These are phyloP conservation scores for Diplosphaera chodatii DNA, from an alignment of 139 green algal species.

Conservation along the genomic window DNA sequence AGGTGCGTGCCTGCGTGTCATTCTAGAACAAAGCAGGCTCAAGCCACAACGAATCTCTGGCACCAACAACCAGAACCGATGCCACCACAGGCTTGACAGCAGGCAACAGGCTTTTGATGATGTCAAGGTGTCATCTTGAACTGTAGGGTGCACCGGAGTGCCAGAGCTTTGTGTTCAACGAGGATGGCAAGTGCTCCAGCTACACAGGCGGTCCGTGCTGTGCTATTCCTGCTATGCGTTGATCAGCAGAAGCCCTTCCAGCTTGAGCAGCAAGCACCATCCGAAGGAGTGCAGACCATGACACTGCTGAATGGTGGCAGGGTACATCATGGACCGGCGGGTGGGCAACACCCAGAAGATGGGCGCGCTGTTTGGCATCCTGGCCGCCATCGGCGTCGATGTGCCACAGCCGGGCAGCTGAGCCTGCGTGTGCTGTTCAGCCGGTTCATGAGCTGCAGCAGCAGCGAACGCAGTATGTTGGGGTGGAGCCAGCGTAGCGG, in stretches of 20 bases:
- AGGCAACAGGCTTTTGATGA: neutral
- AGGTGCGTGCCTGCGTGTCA: neutral
- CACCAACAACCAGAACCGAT: too few species aligned
- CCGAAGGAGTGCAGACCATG: too few species aligned
- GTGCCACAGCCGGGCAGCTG: too few species aligned
- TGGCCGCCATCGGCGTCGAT: slow-evolving; percentile 45
- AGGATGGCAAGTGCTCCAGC: slow-evolving; percentile 41
- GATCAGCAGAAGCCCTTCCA: too few species aligned
- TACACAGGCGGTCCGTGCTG: slow-evolving; percentile 59
- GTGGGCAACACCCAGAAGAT: slow-evolving; percentile 62
- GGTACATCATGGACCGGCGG: slow-evolving; percentile 36
- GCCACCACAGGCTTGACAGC: neutral
- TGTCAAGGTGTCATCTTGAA: neutral
- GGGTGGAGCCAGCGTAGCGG: too few species aligned
- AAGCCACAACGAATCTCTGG: too few species aligned
- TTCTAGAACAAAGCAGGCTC: too few species aligned
- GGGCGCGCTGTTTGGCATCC: slow-evolving; percentile 62
- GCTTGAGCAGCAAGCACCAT: too few species aligned
- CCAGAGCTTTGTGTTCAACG: slow-evolving; percentile 53
- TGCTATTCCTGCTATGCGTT: too few species aligned
- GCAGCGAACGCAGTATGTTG: too few species aligned
- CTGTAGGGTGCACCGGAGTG: slow-evolving; percentile 40
- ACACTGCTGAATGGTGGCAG: neutral
- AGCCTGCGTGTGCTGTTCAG: too few species aligned
- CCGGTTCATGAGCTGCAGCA: too few species aligned